These are phyloP conservation scores for Xenosphaeropsis pyriputrescens DNA, from an alignment of 2,329 filamentous ascomycete species.

Conservation along the genomic window DNA sequence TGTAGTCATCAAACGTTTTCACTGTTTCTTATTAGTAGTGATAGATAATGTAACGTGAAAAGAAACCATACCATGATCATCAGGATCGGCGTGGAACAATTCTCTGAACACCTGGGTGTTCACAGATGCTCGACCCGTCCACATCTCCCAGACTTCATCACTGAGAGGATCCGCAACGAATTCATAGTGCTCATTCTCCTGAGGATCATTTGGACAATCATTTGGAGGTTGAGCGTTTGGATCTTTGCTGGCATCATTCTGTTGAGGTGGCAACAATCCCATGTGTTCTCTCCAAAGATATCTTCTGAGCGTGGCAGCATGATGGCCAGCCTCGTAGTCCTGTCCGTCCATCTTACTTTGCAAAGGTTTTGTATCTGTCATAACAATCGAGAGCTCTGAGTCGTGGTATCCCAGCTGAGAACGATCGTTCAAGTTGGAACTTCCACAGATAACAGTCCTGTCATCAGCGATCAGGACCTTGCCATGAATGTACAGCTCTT, in stretches of 20 bases:
- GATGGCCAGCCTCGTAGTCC: constrained; percentile 63
- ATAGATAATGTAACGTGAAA: background rate
- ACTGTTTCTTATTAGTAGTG: constrained; percentile 28
- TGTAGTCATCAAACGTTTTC: constrained; percentile 81
- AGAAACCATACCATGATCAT: constrained; percentile 52
- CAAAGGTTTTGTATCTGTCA: constrained; percentile 66
- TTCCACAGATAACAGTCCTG: constrained; percentile 69
- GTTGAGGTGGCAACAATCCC: constrained; percentile 63
- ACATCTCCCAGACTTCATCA: constrained; percentile 52
- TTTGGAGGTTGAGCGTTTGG: constrained; percentile 62
- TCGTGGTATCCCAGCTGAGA: constrained; percentile 81
- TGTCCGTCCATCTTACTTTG: constrained; percentile 66
- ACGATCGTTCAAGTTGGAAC: constrained; percentile 84
- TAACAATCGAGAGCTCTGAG: constrained; percentile 78
- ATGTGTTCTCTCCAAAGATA: constrained; percentile 87
- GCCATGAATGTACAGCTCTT: constrained; percentile 89
- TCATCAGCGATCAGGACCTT: constrained; percentile 89
- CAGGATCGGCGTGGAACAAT: constrained; percentile 77
- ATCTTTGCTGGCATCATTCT: constrained; percentile 50
- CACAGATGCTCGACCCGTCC: constrained; percentile 51
- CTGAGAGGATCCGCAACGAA: constrained; percentile 59
- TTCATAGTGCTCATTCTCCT: constrained; percentile 44
- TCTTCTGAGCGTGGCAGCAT: constrained; percentile 66
- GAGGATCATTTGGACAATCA: constrained; percentile 49
- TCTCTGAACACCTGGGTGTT: constrained; percentile 69